phyloP scores from a whole-genome alignment of 192 early-diverging fungal genomes.

The Coemansia sp. region DNA sequence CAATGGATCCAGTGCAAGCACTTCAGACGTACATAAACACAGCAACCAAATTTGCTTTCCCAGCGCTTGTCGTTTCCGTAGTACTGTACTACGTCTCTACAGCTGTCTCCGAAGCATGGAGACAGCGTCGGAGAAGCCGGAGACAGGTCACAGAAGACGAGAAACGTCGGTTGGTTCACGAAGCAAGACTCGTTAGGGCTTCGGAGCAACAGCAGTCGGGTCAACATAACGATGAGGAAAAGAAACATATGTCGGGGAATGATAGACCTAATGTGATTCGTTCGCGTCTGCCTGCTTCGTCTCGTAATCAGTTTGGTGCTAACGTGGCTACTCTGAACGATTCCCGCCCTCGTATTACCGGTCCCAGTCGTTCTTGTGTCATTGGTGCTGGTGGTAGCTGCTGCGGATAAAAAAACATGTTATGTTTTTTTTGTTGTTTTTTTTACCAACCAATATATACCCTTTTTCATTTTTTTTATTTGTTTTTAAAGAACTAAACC shows the following conservation, averaged over 20 bases:
- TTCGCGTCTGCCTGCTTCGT: slow-evolving; percentile 20
- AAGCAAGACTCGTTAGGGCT: slow-evolving; percentile 2
- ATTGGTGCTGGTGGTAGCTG: slow-evolving; percentile 15
- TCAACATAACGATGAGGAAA: slow-evolving; percentile 7
- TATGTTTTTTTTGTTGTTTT: background rate
- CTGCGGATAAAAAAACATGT: slow-evolving; percentile 28
- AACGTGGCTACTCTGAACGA: slow-evolving; percentile 27
- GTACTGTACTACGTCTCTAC: slow-evolving; percentile 14
- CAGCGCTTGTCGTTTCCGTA: slow-evolving; percentile 16
- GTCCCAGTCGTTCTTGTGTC: slow-evolving; percentile 11
- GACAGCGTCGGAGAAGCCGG: background rate
- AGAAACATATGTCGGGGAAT: background rate
- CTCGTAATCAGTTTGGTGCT: slow-evolving; percentile 26
- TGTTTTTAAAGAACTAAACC: slow-evolving; percentile 1
- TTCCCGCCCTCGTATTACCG: slow-evolving; percentile 22
- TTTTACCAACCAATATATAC: background rate
- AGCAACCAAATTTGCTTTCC: slow-evolving; percentile 15
- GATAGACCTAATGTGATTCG: slow-evolving; percentile 17
- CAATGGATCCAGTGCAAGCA: background rate
- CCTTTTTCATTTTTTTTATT: slow-evolving; percentile 5
- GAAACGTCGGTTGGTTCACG: background rate
- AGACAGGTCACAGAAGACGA: background rate
- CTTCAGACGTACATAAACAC: background rate
- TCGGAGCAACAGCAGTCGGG: background rate
- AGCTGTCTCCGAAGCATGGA: background rate